These are phyloP conservation scores for Ammopiptanthus mongolicus DNA, from an alignment of 306 rosid genomes.

Conservation along the genomic window DNA sequence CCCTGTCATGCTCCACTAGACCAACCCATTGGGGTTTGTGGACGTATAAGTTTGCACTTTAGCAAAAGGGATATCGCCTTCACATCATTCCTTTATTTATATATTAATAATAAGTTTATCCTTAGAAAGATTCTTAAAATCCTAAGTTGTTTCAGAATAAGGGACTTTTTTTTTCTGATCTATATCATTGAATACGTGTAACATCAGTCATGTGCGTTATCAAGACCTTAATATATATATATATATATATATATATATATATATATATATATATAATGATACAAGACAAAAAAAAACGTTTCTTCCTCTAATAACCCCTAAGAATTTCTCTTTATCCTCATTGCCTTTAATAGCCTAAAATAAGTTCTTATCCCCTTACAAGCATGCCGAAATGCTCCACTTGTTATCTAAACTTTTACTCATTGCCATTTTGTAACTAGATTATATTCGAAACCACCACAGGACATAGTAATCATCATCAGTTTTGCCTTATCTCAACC, in stretches of 20 bases:
- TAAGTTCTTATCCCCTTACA: conserved; percentile 34
- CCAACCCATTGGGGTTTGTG: no score
- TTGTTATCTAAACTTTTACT: not conserved
- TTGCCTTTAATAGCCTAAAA: conserved; percentile 7
- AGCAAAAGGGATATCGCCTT: conserved; percentile 1
- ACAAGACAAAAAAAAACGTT: no score
- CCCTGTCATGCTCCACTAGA: no score
- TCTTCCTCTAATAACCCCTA: no score
- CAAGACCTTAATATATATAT: no score
- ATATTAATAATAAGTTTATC: not conserved
- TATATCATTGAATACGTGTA: no score
- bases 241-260: no score
- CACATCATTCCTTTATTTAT: conserved; percentile 12
- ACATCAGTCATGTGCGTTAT: no score
- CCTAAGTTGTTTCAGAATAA: no score
- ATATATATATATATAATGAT: no score
- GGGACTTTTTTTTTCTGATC: no score
- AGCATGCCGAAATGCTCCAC: conserved; percentile 3
- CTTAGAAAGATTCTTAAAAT: no score
- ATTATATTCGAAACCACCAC: conserved; percentile 2
- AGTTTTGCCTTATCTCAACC: conserved; percentile 28
- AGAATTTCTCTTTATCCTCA: not conserved
- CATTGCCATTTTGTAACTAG: not conserved
- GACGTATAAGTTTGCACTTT: conserved; percentile 1
- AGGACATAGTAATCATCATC: not conserved